These are phyloP conservation scores for Diaporthe vaccinii DNA, from an alignment of 2,329 filamentous ascomycete genomes.

Conservation along the genomic window DNA sequence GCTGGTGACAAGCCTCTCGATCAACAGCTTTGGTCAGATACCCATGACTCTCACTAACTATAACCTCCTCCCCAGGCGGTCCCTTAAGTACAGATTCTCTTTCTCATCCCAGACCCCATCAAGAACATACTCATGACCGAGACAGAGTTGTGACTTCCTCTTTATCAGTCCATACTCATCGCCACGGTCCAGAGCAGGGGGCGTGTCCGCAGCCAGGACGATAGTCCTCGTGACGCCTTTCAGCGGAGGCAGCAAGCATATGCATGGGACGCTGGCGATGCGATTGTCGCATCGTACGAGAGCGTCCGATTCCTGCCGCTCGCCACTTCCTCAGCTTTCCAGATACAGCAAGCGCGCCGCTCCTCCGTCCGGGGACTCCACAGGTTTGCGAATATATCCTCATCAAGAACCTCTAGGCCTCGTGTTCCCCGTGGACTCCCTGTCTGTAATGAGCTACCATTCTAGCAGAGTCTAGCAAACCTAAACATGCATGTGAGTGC, in stretches of 20 bases:
- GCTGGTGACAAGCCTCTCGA: neutral
- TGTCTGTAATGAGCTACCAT: neutral
- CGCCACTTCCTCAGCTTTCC: neutral
- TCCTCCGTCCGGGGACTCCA: neutral
- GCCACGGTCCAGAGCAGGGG: neutral
- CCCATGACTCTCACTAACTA: neutral
- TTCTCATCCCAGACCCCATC: neutral
- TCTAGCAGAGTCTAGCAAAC: constrained; percentile 15
- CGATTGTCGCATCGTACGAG: neutral
- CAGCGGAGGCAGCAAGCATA: neutral
- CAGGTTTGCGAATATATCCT: neutral
- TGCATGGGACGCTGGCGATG: constrained; percentile 1
- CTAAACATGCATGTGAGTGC: neutral
- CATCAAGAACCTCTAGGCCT: neutral
- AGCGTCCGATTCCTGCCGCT: neutral
- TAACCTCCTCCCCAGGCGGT: too few relatives aligned
- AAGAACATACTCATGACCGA: neutral
- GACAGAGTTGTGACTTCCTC: neutral
- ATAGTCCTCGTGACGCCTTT: neutral
- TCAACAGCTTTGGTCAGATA: neutral
- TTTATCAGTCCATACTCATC: neutral
- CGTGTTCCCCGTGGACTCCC: too few relatives aligned
- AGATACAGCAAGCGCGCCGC: neutral
- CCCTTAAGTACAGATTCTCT: neutral
- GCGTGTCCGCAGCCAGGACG: neutral